Percentiles rank a stretch among this genome's conserved stretches.
Evolutionary conservation across 768 basidiomycete genomes (phyloP).

Genomic region (Kockovaella imperatae): DNA sequence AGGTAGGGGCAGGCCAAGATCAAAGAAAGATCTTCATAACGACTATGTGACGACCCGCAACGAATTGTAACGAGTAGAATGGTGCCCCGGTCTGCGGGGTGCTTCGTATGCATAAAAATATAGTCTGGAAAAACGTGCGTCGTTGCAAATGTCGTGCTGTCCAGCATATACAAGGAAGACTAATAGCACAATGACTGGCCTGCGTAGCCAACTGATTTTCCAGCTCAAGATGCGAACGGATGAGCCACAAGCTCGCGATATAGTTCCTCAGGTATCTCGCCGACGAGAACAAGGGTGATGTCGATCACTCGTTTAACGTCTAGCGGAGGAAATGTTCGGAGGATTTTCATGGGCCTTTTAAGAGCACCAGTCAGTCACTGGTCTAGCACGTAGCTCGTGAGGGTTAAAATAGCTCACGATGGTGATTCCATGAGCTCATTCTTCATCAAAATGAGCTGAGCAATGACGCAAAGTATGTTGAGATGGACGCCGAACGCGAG

Average conservation of each 20-base stretch:
- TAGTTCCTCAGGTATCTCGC: conserved; percentile 67
- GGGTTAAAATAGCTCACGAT: conserved; percentile 54
- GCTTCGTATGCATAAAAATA: no score
- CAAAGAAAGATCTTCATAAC: no score
- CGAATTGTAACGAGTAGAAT: not conserved
- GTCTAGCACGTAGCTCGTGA: not conserved
- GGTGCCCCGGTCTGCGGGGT: no score
- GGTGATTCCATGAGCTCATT: conserved; percentile 79
- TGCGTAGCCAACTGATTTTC: not conserved
- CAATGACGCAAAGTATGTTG: conserved; percentile 93
- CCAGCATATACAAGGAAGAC: no score
- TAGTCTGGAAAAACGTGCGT: no score
- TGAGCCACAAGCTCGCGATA: conserved; percentile 40
- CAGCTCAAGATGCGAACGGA: conserved; percentile 21
- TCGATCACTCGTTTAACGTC: conserved; percentile 80
- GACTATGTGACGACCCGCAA: not conserved
- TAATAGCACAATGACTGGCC: not conserved
- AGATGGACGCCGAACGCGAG: conserved; percentile 93
- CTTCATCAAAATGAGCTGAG: conserved; percentile 81
- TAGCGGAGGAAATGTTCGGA: conserved; percentile 87
- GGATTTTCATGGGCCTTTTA: conserved; percentile 79
- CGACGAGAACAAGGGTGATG: conserved; percentile 86
- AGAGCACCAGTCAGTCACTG: not conserved
- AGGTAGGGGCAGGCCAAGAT: no score
- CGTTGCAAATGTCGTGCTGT: no score